Percentiles rank a stretch among this genome's conserved stretches.
Evolutionary conservation across 306 rosid genomes (phyloP).

Genomic region (Quercus cerris): DNA sequence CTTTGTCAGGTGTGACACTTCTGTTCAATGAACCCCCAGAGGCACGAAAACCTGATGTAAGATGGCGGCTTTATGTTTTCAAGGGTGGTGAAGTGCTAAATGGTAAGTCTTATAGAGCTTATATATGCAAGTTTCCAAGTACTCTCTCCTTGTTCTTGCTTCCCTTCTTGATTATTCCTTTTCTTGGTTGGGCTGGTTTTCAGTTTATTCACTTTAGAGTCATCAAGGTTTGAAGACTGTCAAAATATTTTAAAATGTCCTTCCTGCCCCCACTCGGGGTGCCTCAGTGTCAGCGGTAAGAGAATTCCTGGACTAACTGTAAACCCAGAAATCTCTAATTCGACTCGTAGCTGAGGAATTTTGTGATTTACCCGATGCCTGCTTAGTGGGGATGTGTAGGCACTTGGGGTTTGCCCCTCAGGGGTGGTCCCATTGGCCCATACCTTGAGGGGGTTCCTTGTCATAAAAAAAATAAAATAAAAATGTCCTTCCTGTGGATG

Average conservation of each 20-base stretch:
- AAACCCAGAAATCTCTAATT: too few species aligned
- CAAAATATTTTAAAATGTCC: neutral
- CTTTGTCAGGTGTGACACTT: conserved; percentile 70
- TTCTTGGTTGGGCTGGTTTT: neutral
- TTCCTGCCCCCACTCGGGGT: too few species aligned
- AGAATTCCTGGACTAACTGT: too few species aligned
- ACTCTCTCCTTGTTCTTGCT: neutral
- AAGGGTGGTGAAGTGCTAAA: conserved; percentile 90
- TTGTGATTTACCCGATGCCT: too few species aligned
- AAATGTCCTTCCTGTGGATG: neutral
- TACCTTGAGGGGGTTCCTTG: too few species aligned
- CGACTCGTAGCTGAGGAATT: too few species aligned
- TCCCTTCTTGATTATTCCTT: neutral
- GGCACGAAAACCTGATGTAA: conserved; percentile 71
- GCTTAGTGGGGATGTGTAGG: too few species aligned
- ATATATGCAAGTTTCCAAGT: conserved; percentile 9
- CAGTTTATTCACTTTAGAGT: neutral
- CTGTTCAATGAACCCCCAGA: conserved; percentile 83
- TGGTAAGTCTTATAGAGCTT: conserved; percentile 46
- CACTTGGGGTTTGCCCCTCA: too few species aligned
- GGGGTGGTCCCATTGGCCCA: too few species aligned
- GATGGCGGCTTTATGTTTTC: conserved; percentile 97
- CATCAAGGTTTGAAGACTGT: neutral
- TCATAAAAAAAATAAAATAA: too few species aligned
- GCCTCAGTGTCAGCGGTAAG: too few species aligned